Conservation (phyloP, 2,329 filamentous ascomycete genomes). For the Trichoderma sp. region DNA sequence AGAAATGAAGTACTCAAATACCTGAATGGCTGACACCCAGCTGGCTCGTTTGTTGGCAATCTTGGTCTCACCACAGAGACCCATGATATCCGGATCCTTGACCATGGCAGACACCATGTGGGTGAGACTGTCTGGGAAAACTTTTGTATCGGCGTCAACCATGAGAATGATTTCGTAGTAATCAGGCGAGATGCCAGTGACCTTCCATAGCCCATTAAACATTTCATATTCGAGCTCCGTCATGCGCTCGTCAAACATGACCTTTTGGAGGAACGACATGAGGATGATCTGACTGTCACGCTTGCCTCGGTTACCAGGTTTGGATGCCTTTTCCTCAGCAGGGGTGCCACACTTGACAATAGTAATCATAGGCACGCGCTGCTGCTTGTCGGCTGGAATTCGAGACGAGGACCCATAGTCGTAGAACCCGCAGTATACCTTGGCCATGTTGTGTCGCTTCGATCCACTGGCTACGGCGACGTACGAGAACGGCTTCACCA, state of each 20-base stretch:
- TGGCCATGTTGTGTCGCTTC: constrained; percentile 99
- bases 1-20: constrained; percentile 99
- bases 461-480: constrained; percentile 93
- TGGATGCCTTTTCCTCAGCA: constrained; percentile 73
- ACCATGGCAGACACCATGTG: constrained; percentile 99
- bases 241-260: constrained; percentile 99
- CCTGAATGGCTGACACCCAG: constrained; percentile 97
- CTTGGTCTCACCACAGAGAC: constrained; percentile 97
- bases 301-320: constrained; percentile 97
- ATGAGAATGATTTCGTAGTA: constrained; percentile 98
- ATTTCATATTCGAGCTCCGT: constrained; percentile 98
- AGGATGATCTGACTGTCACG: constrained; percentile 98
- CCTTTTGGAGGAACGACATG: constrained; percentile 99
- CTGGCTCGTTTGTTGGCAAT: constrained; percentile 95
- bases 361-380: constrained; percentile 96
- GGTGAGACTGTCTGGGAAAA: constrained; percentile 96
- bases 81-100: constrained; percentile 98
- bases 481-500: constrained; percentile 89
- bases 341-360: constrained; percentile 95
- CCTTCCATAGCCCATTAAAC: constrained; percentile 99
- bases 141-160: constrained; percentile 98
- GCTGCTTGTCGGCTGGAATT: constrained; percentile 82
- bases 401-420: constrained; percentile 82
- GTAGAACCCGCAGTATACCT: constrained; percentile 97
- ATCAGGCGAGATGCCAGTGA: constrained; percentile 96